These are phyloP conservation scores for Coffea humblotiana DNA, from an alignment of 305 asterid species.

Conservation along the genomic window DNA sequence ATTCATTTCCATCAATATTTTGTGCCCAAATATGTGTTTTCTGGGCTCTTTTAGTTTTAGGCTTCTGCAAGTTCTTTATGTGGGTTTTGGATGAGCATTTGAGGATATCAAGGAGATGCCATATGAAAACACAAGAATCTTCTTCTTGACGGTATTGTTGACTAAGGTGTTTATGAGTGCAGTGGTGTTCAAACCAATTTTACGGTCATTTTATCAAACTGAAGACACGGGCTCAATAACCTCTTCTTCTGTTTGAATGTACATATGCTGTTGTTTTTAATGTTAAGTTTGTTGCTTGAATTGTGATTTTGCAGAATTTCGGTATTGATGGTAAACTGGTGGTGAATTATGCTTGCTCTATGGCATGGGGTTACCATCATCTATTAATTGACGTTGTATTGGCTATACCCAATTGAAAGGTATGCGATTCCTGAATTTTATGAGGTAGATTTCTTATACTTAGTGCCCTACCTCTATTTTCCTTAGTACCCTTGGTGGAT, in stretches of 20 bases:
- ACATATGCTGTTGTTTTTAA: not conserved
- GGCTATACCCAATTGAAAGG: not conserved
- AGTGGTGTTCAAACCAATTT: not conserved
- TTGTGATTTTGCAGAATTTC: conserved; percentile 60
- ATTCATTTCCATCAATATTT: not conserved
- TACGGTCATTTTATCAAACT: not conserved
- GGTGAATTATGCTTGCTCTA: conserved; percentile 85
- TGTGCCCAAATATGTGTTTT: no score
- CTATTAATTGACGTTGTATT: not conserved
- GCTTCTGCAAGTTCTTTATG: no score
- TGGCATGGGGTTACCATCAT: conserved; percentile 71
- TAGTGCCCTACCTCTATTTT: not conserved
- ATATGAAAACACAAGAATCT: not conserved
- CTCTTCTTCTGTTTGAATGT: not conserved
- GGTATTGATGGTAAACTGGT: conserved; percentile 88
- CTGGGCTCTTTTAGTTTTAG: no score
- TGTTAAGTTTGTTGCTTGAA: not conserved
- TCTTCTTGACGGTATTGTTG: not conserved
- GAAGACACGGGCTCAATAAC: not conserved
- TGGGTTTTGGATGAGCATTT: not conserved
- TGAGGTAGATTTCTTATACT: not conserved
- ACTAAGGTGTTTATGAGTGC: not conserved
- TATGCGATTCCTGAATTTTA: not conserved
- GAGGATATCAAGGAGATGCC: not conserved
- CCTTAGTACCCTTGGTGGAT: not conserved